Evolutionary conservation across 2,329 filamentous ascomycete genomes (phyloP).

Genomic region (Madurella fahalii): DNA sequence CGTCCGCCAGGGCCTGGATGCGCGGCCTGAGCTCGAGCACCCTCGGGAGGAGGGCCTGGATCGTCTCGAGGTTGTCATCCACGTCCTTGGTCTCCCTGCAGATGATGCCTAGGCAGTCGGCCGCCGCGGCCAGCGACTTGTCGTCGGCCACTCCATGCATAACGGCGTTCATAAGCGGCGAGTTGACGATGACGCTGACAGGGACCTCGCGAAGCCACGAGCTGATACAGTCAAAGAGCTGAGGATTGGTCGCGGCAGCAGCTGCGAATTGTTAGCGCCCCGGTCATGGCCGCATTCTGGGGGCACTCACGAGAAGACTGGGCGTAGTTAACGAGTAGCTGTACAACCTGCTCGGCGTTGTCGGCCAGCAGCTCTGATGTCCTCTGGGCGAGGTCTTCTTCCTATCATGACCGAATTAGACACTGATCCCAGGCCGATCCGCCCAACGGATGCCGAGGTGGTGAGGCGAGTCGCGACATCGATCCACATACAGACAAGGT

Average conservation of each 20-base stretch:
- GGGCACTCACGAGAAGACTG: slow-evolving; percentile 74
- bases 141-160: slow-evolving; percentile 74
- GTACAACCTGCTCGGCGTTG: slow-evolving; percentile 83
- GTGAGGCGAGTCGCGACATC: slow-evolving; percentile 45
- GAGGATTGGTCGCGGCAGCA: slow-evolving; percentile 76
- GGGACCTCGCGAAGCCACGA: slow-evolving; percentile 96
- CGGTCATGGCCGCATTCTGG: not conserved
- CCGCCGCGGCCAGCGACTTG: slow-evolving; percentile 76
- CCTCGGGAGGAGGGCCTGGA: slow-evolving; percentile 77
- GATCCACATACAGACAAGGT: slow-evolving; percentile 93
- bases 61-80: slow-evolving; percentile 79
- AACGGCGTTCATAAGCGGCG: slow-evolving; percentile 76
- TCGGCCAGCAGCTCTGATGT: slow-evolving; percentile 86
- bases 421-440: slow-evolving; percentile 35
- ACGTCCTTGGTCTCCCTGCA: slow-evolving; percentile 91
- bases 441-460: slow-evolving; percentile 32
- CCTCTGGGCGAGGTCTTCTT: slow-evolving; percentile 86
- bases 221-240: slow-evolving; percentile 89
- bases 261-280: slow-evolving; percentile 45
- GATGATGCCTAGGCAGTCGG: slow-evolving; percentile 89
- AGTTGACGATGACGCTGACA: slow-evolving; percentile 75
- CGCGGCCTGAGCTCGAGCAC: slow-evolving; percentile 72
- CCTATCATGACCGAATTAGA: slow-evolving; percentile 61
- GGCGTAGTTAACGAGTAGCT: slow-evolving; percentile 82
- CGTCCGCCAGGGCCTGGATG: slow-evolving; percentile 68